Evolutionary conservation across 75 land plant genomes (phyloP).

Genomic region (Picea sitchensis): DNA sequence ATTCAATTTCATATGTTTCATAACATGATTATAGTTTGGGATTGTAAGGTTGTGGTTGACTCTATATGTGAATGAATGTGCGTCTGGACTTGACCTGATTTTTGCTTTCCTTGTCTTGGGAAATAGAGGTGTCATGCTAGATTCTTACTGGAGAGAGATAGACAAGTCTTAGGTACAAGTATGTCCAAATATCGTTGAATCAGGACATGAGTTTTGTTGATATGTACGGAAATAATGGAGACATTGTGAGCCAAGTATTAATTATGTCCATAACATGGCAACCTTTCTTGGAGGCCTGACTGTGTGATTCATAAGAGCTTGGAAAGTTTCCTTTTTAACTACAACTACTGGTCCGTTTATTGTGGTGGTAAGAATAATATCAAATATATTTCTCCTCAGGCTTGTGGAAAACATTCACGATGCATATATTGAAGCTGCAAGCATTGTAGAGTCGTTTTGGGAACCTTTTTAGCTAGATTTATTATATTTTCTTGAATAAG

Average conservation of each 20-base stretch:
- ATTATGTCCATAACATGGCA: conserved; percentile 99
- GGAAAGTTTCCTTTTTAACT: conserved; percentile 94
- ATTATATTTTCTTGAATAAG: neutral
- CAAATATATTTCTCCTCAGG: conserved; percentile 92
- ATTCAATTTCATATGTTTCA: too few species aligned
- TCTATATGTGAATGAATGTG: too few species aligned
- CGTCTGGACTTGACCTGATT: too few species aligned
- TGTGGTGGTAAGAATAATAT: conserved; percentile 96
- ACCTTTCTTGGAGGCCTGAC: conserved; percentile 90
- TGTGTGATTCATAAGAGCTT: conserved; percentile 85
- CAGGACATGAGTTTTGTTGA: too few species aligned
- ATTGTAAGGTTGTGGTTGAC: too few species aligned
- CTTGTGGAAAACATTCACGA: conserved; percentile 99
- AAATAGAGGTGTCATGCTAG: too few species aligned
- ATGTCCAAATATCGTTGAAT: too few species aligned
- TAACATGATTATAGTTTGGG: too few species aligned
- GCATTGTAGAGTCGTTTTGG: conserved; percentile 94
- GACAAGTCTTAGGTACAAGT: too few species aligned
- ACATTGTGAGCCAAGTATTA: neutral
- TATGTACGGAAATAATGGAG: too few species aligned
- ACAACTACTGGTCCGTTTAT: conserved; percentile 92
- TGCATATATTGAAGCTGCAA: conserved; percentile 99
- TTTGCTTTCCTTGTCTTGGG: too few species aligned
- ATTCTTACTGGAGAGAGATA: too few species aligned
- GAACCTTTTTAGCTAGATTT: neutral